Evolutionary conservation across 495 filamentous ascomycete genomes (phyloP).

Genomic region (Hyaloscypha bicolor): DNA sequence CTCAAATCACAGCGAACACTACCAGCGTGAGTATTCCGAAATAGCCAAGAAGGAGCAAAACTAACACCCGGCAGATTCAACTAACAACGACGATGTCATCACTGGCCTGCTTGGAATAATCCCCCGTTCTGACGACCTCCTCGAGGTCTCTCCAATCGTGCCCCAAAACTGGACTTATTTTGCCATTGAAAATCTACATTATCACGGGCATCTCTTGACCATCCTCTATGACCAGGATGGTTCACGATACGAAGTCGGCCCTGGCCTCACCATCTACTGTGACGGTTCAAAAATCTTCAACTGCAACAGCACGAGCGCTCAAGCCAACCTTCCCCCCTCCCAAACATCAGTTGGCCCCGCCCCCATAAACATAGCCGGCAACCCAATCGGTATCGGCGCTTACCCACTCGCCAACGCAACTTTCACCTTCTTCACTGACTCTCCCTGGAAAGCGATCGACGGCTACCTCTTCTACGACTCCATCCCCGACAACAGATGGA

Average conservation of each 20-base stretch:
- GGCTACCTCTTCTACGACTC: slow-evolving; percentile 47
- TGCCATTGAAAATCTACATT: slow-evolving; percentile 46
- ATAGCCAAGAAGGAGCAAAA: not conserved
- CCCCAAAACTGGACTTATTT: slow-evolving; percentile 48
- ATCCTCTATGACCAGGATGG: slow-evolving; percentile 45
- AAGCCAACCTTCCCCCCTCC: slow-evolving; percentile 27
- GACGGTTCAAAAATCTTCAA: slow-evolving; percentile 37
- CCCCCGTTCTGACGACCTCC: slow-evolving; percentile 32
- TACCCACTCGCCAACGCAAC: slow-evolving; percentile 42
- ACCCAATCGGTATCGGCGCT: slow-evolving; percentile 41
- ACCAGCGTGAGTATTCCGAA: slow-evolving; percentile 26
- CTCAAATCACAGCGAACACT: slow-evolving; percentile 47
- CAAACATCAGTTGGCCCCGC: slow-evolving; percentile 24
- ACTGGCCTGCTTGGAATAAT: slow-evolving; percentile 47
- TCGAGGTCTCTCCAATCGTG: slow-evolving; percentile 44
- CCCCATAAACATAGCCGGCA: slow-evolving; percentile 46
- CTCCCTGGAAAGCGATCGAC: slow-evolving; percentile 46
- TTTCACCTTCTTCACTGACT: slow-evolving; percentile 38
- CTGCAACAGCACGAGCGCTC: slow-evolving; percentile 23
- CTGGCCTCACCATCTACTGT: slow-evolving; percentile 42
- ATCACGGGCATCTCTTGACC: slow-evolving; percentile 46
- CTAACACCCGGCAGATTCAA: slow-evolving; percentile 34
- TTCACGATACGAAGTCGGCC: slow-evolving; percentile 37
- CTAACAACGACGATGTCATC: slow-evolving; percentile 49
- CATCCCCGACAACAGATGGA: slow-evolving; percentile 49